Evolutionary conservation across 2,329 filamentous ascomycete genomes (phyloP).

Genomic region (Monascus ruber): DNA sequence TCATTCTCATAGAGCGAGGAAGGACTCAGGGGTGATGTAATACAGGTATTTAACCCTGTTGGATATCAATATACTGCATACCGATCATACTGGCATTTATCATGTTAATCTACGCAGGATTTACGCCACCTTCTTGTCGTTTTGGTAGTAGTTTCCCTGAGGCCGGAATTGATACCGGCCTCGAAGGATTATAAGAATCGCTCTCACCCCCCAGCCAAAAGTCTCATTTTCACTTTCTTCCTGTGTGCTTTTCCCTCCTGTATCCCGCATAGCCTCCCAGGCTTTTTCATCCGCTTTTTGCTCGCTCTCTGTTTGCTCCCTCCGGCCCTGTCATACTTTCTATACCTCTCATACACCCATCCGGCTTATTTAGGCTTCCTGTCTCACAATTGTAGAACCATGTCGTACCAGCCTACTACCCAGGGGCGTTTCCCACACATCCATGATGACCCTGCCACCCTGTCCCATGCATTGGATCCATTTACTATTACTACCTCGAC

Average conservation of each 20-base stretch:
- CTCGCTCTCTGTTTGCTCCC: no score
- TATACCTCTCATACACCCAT: no score
- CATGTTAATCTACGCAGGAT: conserved; percentile 5
- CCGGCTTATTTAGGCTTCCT: no score
- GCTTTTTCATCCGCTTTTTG: no score
- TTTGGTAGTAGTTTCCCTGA: conserved; percentile 29
- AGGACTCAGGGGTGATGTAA: no score
- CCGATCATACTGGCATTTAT: conserved; percentile 1
- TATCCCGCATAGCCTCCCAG: no score
- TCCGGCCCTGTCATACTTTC: no score
- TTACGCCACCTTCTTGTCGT: conserved; percentile 16
- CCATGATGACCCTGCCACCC: conserved; percentile 29
- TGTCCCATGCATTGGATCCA: conserved; percentile 32
- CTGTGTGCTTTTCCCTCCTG: no score
- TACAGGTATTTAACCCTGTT: no score
- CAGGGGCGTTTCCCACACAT: conserved; percentile 33
- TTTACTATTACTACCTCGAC: conserved; percentile 38
- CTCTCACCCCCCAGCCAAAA: conserved; percentile 13
- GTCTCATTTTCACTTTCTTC: no score
- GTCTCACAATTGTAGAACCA: no score
- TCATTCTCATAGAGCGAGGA: no score
- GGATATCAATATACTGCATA: not conserved
- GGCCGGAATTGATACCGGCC: conserved; percentile 38
- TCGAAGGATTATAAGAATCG: conserved; percentile 32
- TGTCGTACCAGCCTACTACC: conserved; percentile 18